These are phyloP conservation scores for Trichoderma atroviride DNA, from an alignment of 2,329 filamentous ascomycete species.

Conservation along the genomic window DNA sequence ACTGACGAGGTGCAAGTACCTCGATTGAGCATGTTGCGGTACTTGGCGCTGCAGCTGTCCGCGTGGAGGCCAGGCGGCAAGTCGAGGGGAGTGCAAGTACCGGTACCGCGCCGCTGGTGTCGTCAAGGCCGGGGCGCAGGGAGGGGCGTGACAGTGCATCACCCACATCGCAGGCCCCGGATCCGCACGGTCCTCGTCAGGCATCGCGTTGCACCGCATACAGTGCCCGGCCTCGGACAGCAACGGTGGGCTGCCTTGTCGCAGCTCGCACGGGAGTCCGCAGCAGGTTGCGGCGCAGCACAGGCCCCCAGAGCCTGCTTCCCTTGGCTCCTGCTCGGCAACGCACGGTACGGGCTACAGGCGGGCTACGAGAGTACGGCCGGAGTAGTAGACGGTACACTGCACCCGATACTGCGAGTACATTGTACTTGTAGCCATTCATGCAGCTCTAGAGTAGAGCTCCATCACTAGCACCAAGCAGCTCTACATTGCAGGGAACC, in stretches of 20 bases:
- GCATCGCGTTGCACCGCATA: neutral
- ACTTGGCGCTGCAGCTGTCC: neutral
- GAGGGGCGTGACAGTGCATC: constrained; percentile 8
- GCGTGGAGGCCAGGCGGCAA: neutral
- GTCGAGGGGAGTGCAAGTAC: neutral
- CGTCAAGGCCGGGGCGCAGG: constrained; percentile 2
- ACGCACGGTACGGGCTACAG: neutral
- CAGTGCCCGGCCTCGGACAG: constrained; percentile 11
- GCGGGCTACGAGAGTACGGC: neutral
- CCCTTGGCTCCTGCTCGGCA: neutral
- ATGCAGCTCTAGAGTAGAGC: neutral
- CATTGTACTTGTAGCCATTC: neutral
- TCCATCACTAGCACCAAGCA: neutral
- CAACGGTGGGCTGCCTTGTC: constrained; percentile 9
- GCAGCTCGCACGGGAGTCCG: constrained; percentile 17
- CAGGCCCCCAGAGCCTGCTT: constrained; percentile 18
- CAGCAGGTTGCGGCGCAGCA: constrained; percentile 21
- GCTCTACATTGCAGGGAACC: too few species aligned
- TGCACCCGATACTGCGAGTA: neutral
- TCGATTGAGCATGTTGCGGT: neutral
- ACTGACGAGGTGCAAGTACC: neutral
- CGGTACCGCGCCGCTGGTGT: neutral
- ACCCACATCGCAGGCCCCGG: too few species aligned
- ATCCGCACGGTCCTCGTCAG: neutral
- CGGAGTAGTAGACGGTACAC: neutral